Evolutionary conservation across 495 filamentous ascomycete genomes (phyloP).

Genomic region (Penicillium lagena): DNA sequence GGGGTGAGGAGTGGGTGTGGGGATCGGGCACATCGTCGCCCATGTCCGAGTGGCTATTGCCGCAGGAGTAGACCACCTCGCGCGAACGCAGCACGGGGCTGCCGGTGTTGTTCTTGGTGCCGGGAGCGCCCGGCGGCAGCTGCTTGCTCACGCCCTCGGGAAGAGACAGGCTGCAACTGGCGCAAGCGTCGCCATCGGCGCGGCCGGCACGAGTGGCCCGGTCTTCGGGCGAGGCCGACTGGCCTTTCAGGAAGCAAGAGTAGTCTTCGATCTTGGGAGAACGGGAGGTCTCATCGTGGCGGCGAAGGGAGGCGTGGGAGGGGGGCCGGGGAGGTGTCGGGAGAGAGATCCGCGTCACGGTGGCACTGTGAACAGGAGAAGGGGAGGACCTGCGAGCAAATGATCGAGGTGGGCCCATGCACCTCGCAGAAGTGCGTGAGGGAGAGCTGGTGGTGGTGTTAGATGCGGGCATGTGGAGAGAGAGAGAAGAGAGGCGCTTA

Average conservation of each 20-base stretch:
- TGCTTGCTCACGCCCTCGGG: conserved; percentile 49
- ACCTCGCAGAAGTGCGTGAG: conserved; percentile 95
- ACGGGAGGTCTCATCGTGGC: conserved; percentile 10
- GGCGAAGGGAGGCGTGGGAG: conserved; percentile 18
- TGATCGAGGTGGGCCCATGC: conserved; percentile 89
- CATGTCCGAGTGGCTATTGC: conserved; percentile 30
- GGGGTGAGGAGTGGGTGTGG: conserved; percentile 33
- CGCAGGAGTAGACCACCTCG: conserved; percentile 42
- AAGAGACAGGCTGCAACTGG: conserved; percentile 51
- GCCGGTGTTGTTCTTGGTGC: conserved; percentile 43
- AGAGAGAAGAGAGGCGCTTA: conserved; percentile 16
- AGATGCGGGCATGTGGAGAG: not conserved
- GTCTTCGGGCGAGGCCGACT: conserved; percentile 27
- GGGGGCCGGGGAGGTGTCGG: conserved; percentile 26
- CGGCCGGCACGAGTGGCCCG: conserved; percentile 25
- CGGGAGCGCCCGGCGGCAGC: conserved; percentile 47
- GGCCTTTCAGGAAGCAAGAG: conserved; percentile 33
- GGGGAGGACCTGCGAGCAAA: conserved; percentile 85
- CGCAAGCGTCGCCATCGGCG: conserved; percentile 45
- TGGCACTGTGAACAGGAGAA: conserved; percentile 72
- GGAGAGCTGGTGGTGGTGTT: conserved; percentile 56
- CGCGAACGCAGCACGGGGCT: conserved; percentile 53
- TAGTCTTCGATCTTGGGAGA: conserved; percentile 40
- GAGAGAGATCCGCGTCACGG: conserved; percentile 28
- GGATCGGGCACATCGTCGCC: conserved; percentile 32